These are phyloP conservation scores for Breynia disticha DNA, from an alignment of 441 rosid genomes.

Conservation along the genomic window DNA sequence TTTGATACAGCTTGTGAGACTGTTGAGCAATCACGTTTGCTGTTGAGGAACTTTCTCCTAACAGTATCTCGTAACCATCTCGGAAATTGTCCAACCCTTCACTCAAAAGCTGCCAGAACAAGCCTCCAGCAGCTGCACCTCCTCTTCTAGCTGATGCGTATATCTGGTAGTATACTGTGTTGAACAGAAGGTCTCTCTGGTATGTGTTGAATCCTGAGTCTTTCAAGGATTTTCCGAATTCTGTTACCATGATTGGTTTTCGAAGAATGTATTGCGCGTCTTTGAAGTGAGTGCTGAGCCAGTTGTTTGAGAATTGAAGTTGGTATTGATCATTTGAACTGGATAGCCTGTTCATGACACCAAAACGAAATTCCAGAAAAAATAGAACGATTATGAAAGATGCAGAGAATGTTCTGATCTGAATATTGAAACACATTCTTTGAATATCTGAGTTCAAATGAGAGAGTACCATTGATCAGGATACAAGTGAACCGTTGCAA, in stretches of 20 bases:
- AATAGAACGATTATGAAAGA: too few relatives aligned
- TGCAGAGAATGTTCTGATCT: too few relatives aligned
- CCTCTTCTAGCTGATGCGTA: conserved; percentile 51
- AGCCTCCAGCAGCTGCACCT: conserved; percentile 50
- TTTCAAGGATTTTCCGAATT: conserved; percentile 50
- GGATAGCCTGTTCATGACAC: conserved; percentile 44
- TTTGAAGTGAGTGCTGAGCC: conserved; percentile 44
- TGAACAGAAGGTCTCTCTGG: conserved; percentile 52
- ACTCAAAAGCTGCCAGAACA: conserved; percentile 62
- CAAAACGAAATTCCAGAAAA: not conserved
- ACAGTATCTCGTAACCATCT: conserved; percentile 53
- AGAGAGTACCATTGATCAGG: conserved; percentile 57
- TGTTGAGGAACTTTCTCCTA: conserved; percentile 50
- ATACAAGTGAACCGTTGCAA: conserved; percentile 56
- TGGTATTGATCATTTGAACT: conserved; percentile 41
- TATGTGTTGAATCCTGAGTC: conserved; percentile 27
- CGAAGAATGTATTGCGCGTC: conserved; percentile 45
- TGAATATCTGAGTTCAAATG: conserved; percentile 2
- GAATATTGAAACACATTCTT: not conserved
- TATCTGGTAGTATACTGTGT: conserved; percentile 38
- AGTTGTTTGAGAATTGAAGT: conserved; percentile 39
- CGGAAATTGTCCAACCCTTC: conserved; percentile 51
- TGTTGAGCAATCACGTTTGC: conserved; percentile 56
- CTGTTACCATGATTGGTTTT: conserved; percentile 51
- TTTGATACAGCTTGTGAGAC: conserved; percentile 52